Evolutionary conservation across 768 basidiomycete species (phyloP).

Genomic region (Terana coerulea): DNA sequence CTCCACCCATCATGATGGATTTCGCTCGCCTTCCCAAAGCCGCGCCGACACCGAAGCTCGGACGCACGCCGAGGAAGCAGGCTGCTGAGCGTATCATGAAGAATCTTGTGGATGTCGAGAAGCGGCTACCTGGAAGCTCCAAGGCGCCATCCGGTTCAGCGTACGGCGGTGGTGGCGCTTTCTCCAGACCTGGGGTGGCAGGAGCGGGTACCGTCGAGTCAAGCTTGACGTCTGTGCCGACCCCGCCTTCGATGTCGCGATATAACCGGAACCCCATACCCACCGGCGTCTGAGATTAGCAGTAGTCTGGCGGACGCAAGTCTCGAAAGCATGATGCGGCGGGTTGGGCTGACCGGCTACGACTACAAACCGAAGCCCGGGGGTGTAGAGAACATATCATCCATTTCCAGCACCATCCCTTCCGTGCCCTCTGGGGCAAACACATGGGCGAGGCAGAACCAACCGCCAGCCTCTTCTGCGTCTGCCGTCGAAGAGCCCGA

Average conservation of each 20-base stretch:
- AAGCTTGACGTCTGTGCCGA: constrained; percentile 65
- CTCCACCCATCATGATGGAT: constrained; percentile 52
- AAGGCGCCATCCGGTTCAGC: not conserved
- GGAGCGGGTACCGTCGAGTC: constrained; percentile 37
- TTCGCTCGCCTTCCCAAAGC: constrained; percentile 37
- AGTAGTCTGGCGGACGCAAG: constrained; percentile 52
- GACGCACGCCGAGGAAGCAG: constrained; percentile 67
- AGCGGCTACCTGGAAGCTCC: constrained; percentile 11
- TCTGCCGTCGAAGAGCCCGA: not conserved
- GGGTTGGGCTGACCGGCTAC: constrained; percentile 43
- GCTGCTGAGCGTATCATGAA: constrained; percentile 67
- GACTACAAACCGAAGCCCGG: not conserved
- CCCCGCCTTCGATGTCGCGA: constrained; percentile 68
- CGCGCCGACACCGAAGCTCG: constrained; percentile 29
- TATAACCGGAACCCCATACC: constrained; percentile 46
- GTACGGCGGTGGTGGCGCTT: not conserved
- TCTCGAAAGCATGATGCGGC: constrained; percentile 67
- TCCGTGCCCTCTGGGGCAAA: constrained; percentile 1
- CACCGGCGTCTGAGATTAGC: constrained; percentile 27
- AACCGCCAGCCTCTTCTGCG: not conserved
- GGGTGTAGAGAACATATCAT: not conserved
- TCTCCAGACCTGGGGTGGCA: constrained; percentile 13
- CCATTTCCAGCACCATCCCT: not conserved
- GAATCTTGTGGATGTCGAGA: constrained; percentile 45
- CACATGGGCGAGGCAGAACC: not conserved